A percentile compares a stretch with the other conserved stretches of the same genome.
Evolutionary conservation across 2,329 filamentous ascomycete species (phyloP).

Genomic region (Ophiosphaerella herpotricha): DNA sequence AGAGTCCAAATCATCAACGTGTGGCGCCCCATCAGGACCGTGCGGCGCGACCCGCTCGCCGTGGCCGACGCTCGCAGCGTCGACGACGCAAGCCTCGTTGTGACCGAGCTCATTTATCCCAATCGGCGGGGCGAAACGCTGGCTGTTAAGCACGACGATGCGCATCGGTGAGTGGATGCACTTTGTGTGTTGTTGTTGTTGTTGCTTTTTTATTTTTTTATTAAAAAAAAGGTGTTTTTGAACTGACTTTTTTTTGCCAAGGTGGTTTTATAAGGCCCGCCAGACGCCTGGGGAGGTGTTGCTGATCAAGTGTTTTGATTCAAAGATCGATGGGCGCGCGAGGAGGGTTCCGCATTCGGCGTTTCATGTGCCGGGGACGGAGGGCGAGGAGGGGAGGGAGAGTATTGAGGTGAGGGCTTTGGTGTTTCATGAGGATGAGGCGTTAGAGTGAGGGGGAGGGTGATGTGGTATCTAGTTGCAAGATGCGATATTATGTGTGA

Average conservation of each 20-base stretch:
- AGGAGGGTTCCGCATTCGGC: conserved; percentile 42
- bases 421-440: conserved; percentile 42
- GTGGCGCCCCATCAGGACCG: conserved; percentile 42
- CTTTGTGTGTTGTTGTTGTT: not conserved
- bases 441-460: not conserved
- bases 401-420: conserved; percentile 43
- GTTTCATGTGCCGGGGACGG: conserved; percentile 33
- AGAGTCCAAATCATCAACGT: conserved; percentile 45
- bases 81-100: conserved; percentile 31
- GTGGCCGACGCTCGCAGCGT: conserved; percentile 38
- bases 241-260: not conserved
- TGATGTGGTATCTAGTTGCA: too few species aligned
- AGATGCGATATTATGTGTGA: too few species aligned
- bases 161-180: conserved; percentile 26
- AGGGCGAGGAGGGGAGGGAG: conserved; percentile 33
- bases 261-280: conserved; percentile 41
- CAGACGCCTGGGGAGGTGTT: conserved; percentile 36
- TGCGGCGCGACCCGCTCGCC: conserved; percentile 39
- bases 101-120: conserved; percentile 37
- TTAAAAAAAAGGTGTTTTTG: too few species aligned
- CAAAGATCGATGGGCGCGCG: conserved; percentile 39
- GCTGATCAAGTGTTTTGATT: conserved; percentile 45
- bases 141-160: conserved; percentile 30
- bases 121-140: conserved; percentile 36
- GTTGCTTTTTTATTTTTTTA: not conserved